Base-by-base conservation (phyloP, 805 yeast genomes). In the Debaryomyces tyrocola region DNA sequence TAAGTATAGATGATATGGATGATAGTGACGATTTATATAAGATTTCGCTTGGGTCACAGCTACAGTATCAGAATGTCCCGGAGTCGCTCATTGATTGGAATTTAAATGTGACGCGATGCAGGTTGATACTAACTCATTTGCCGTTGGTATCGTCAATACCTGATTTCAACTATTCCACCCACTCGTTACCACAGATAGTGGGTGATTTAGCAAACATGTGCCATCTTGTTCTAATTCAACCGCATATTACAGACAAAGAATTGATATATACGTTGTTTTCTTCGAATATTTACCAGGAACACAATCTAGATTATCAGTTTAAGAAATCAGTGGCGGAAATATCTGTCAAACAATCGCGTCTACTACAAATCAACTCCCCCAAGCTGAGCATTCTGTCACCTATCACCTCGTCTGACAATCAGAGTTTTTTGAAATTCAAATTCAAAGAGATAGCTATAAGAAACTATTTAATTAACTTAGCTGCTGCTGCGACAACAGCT, bases 401-500 rank as follows among this genome's bases (percentile, higher is more conserved):
- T 17, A 65, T 69, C 40, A 61, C 64, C 2, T 57, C 66, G 10
- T 54, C 55, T 15, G 67, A 63, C 12, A 56, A 51, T 37, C 71
- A 65, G 50, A 47, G 64, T 5, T 63, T 49, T 20, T 57, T 73
- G 44, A 59, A 61, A 38, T 64, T 70, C 49, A 64, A 69, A 41
- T 74, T 64, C 45, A 74, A 70, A 56, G 72, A 72, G 42, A 67
- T 76, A 20, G 80, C 82, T 4, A 56, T 78, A 27, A 57, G 80
- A 43, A 77, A 78, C 58, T 78, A 75, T 50, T 63, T 78, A 46
- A 66, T 78, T n/a, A 78, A 78, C 57, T 59, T 78, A 45, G 73
- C 80, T 10, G 82, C 80, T 10, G 83, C 82, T 4, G 75, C 80
- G 6, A 77, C 80, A 37, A 78, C 83, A 0, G 74, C 79, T 6